Conservation (phyloP, 2,329 filamentous ascomycete species). For the Penicillium sp. region DNA sequence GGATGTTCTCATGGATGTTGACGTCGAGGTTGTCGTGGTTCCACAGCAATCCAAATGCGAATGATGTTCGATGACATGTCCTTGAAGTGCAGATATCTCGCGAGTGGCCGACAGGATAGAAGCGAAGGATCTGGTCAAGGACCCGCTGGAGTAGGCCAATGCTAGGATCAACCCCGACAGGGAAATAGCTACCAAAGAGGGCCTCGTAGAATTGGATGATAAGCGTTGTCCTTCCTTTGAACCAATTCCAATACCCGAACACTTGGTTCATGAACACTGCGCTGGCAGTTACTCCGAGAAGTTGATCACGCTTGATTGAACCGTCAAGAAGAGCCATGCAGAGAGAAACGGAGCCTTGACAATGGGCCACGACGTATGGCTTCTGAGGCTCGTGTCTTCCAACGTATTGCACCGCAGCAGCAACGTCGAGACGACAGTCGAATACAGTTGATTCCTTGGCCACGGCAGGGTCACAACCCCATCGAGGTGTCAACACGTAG, state of each 20-base stretch:
- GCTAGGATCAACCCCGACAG: not conserved
- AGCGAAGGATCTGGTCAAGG: not conserved
- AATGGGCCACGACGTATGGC: not conserved
- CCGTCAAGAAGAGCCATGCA: not conserved
- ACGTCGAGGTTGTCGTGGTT: not conserved
- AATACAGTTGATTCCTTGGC: not conserved
- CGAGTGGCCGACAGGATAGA: constrained; percentile 2
- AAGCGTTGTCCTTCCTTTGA: constrained; percentile 1
- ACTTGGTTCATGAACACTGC: not conserved
- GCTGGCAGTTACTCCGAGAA: not conserved
- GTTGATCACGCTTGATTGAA: not conserved
- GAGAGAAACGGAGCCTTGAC: not conserved
- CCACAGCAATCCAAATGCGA: not conserved
- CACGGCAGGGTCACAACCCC: not conserved
- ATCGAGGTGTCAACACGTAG: not conserved
- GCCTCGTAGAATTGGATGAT: not conserved
- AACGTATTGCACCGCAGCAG: not conserved
- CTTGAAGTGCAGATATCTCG: constrained; percentile 1
- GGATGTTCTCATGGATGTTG: not conserved
- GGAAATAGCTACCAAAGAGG: not conserved
- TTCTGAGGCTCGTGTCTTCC: not conserved
- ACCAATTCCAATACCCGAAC: not conserved
- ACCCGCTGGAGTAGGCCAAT: not conserved
- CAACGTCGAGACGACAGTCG: not conserved
- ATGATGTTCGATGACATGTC: not conserved